Evolutionary conservation across 1,284 basidiomycete species (phyloP).

Genomic region (Cutaneotrichosporon daszewskae): DNA sequence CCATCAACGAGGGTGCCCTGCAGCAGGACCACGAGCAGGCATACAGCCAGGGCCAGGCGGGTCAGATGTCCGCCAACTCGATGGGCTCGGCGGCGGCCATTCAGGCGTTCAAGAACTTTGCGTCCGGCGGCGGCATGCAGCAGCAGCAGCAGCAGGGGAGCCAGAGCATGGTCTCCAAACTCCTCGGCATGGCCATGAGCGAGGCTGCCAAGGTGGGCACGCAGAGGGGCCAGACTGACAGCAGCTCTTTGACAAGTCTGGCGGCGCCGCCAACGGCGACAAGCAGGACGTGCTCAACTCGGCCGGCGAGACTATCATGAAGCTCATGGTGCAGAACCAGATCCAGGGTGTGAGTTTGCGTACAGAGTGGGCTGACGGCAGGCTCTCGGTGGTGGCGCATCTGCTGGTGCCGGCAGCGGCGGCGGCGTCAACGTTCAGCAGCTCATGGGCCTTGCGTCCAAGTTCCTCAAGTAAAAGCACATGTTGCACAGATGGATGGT

Average conservation of each 20-base stretch:
- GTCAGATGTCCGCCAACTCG: constrained; percentile 55
- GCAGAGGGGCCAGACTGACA: not conserved
- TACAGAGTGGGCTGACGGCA: constrained; percentile 51
- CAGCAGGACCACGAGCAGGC: constrained; percentile 54
- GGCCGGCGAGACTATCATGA: constrained; percentile 77
- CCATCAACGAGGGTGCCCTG: constrained; percentile 59
- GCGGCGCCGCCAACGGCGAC: constrained; percentile 58
- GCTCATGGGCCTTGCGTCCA: constrained; percentile 49
- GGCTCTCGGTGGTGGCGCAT: constrained; percentile 57
- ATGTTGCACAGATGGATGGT: no score
- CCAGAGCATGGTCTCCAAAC: constrained; percentile 50
- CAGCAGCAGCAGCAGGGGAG: constrained; percentile 31
- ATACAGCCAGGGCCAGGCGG: constrained; percentile 50
- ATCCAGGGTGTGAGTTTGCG: constrained; percentile 34
- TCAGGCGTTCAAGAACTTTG: constrained; percentile 58
- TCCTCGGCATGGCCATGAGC: constrained; percentile 76
- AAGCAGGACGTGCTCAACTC: constrained; percentile 77
- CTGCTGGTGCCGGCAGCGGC: constrained; percentile 59
- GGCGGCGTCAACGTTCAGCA: constrained; percentile 44
- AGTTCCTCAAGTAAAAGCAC: constrained; percentile 16
- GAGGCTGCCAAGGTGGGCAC: constrained; percentile 51
- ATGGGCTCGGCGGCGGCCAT: constrained; percentile 67
- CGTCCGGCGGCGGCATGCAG: constrained; percentile 38
- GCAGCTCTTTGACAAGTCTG: constrained; percentile 64
- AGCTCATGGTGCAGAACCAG: constrained; percentile 58